phyloP scores from a whole-genome alignment of 2,329 filamentous ascomycete species.

The Phialophora macrospora region DNA sequence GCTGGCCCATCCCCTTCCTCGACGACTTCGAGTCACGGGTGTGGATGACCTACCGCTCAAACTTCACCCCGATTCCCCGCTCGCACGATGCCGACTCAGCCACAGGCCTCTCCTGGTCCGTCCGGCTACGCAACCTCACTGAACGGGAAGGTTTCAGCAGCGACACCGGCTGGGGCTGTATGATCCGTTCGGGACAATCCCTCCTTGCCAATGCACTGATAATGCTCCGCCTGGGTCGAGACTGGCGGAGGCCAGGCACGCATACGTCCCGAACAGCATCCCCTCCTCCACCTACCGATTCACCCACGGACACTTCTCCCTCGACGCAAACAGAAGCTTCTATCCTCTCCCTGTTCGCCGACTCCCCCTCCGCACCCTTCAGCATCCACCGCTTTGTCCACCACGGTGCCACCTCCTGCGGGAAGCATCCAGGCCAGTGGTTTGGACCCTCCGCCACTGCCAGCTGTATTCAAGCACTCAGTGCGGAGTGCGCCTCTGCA shows the following conservation, averaged over 20 bases:
- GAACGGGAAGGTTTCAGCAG: constrained; percentile 85
- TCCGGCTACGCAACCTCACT: constrained; percentile 79
- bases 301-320: constrained; percentile 5
- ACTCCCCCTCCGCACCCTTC: constrained; percentile 83
- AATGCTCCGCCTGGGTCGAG: constrained; percentile 75
- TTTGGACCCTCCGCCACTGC: constrained; percentile 98
- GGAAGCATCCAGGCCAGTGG: constrained; percentile 96
- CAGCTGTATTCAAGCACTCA: constrained; percentile 84
- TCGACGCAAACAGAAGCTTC: constrained; percentile 41
- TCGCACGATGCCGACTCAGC: constrained; percentile 74
- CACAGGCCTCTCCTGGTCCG: constrained; percentile 76
- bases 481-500: constrained; percentile 63
- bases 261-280: constrained; percentile 20
- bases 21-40: constrained; percentile 91
- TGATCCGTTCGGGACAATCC: constrained; percentile 96
- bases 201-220: constrained; percentile 84
- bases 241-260: constrained; percentile 53
- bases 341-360: constrained; percentile 82
- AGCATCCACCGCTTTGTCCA: constrained; percentile 94
- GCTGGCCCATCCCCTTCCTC: constrained; percentile 85
- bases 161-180: constrained; percentile 97
- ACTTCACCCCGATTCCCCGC: constrained; percentile 80
- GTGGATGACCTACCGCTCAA: constrained; percentile 95
- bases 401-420: constrained; percentile 83
- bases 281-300: constrained; percentile 1